Base-by-base conservation (phyloP, 768 basidiomycete species). In the Solioccasus polychromus region DNA sequence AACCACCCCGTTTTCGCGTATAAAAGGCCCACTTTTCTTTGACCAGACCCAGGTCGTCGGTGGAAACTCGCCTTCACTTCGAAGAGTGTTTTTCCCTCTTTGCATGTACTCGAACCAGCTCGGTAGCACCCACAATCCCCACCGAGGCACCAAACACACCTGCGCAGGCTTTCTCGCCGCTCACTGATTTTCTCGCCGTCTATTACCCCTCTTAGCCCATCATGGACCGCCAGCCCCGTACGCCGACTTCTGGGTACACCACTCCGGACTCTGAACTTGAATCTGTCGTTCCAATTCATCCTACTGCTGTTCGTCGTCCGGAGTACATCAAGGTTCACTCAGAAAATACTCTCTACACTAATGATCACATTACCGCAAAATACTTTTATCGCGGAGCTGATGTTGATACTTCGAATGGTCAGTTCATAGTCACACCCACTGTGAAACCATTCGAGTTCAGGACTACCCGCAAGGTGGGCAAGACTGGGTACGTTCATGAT, bases 21-120 rank as follows among this genome's bases (percentile, higher is more conserved):
- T 64, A 66, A 62, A 61, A 66, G n/a, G 19, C 34, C 39, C 35
- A 8, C 39, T 7, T 9, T 18, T 38, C 35, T 26, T 11, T 14
- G 2, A 8, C n/a, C 5, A 5, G 17, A 18, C 5, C 19, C 35
- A 37, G 52, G 39, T 41, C 22, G 19, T 52, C 20, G 39, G 36
- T 38, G 18, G 30, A 18, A 35, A 26, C 30, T 6, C 48, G 12
- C 42, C 52, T 30, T 49, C 32, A 28, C 46, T 47, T 43, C 54
- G 43, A 48, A 48, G 60, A 53, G 65, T 55, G 40, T 50, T 48
- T 65, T 73, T 67, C 72, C 71, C 61, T 61, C 63, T 58, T 75
- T 90, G 86, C 80, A 93, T 93, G 92, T 95, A 85, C 88, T 90
- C 88, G 54, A 93, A 94, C 88, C 84, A 85, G 68, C 86, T 93